Evolutionary conservation across 2,329 filamentous ascomycete species (phyloP), one percentile per base, ranked within the genome.

Genomic region (Lachnellula hyalina): DNA sequence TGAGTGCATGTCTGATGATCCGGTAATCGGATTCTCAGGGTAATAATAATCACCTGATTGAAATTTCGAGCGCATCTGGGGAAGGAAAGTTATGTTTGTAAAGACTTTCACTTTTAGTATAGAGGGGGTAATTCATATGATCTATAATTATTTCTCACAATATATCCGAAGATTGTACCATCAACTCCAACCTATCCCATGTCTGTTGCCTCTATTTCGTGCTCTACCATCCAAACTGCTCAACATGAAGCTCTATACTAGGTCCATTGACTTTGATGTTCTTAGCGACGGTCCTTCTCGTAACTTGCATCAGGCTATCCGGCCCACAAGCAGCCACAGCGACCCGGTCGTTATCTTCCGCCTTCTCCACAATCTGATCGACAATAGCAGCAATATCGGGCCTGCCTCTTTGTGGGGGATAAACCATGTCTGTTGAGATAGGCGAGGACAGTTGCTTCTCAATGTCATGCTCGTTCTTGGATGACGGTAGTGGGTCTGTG

Each of bases 271-370:
- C 65, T 0, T 63, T 65, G 32, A 79, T 76, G 58, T 71, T 71
- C 34, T 66, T 66, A 4, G 76, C 76, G 21, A 74, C 71, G 0
- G 73, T 72, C 34, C 75, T 70, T 42, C 76, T 70, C 23, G 76
- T 74, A 1, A 70, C 67, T 38, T 68, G 67, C 66, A 77, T 74
- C 47, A 80, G 60, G 4, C 68, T 65, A 21, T 70, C 66, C 1
- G 77, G 76, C 1, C 77, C 77, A 63, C 77, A 80, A 2, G 72
- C 75, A 4, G 73, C 75, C 23, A 80, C 70, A 4, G 75, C 68
- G 9, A 76, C 67, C 35, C 73, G 69, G 57, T 74, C 68, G 48
- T 68, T n/a, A 25, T 23, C 63, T n/a, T 63, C 66, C 4, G 68
- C 68, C 4, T 44, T 47, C 11, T 53, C 58, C 23, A 77, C 69